A percentile compares a stretch with the other conserved stretches of the same genome.
phyloP scores from a whole-genome alignment of 257 asterid genomes.

The Asclepias syriaca region DNA sequence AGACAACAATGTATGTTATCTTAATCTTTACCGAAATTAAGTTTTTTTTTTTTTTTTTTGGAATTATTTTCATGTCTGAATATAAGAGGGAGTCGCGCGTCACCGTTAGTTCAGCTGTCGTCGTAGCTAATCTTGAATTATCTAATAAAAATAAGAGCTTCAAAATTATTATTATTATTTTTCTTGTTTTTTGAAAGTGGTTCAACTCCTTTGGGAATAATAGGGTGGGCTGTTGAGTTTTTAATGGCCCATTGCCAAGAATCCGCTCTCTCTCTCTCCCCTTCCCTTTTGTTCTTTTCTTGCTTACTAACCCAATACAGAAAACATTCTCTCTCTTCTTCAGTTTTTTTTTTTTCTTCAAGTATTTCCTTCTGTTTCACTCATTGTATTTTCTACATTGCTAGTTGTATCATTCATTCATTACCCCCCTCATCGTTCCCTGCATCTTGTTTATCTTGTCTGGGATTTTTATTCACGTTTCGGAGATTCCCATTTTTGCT shows the following conservation, averaged over 20 bases:
- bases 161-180: too few species aligned
- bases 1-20: too few species aligned
- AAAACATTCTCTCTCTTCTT: background rate
- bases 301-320: background rate
- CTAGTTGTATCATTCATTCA: conserved; percentile 5
- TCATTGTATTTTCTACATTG: background rate
- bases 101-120: conserved; percentile 9
- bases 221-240: conserved; percentile 10
- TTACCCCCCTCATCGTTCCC: conserved; percentile 1
- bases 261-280: too few species aligned
- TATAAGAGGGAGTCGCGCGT: background rate
- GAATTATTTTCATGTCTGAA: too few species aligned
- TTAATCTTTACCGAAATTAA: too few species aligned
- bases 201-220: background rate
- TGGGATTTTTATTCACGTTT: background rate
- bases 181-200: too few species aligned
- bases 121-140: conserved; percentile 3
- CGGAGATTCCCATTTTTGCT: conserved; percentile 8
- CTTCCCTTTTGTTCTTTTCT: conserved; percentile 1
- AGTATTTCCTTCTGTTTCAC: conserved; percentile 23
- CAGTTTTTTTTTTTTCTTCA: background rate
- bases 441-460: conserved; percentile 8
- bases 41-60: too few species aligned
- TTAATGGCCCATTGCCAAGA: conserved; percentile 12
- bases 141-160: background rate